Base-by-base conservation (phyloP, 2,329 filamentous ascomycete species). In the Cercospora sesami region DNA sequence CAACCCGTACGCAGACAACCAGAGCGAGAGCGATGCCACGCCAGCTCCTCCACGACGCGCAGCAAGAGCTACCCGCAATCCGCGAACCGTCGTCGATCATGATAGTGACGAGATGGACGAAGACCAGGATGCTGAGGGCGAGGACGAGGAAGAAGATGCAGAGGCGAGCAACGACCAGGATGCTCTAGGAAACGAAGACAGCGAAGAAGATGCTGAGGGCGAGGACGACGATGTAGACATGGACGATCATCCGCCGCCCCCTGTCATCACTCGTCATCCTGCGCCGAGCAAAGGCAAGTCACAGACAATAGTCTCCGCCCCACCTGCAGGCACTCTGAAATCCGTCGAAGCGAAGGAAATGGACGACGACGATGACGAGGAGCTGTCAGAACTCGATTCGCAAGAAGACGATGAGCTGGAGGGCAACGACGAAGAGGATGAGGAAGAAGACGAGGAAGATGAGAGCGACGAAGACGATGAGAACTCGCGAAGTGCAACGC, bases 401-500 rank as follows among this genome's bases (percentile, higher is more conserved):
- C 77, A 77, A 30, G 76, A 79, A n/a, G 78, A 78, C 14, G 64
- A 65, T 7, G 64, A 65, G 48, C 57, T 60, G 7, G 64, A 53
- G 78, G 80, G 63, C 61, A 83, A 80, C 3, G 82, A 83, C 42
- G 82, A 78, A 10, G 80, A 80, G 48, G 73, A 77, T 31, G 76
- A 75, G 7, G 75, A 77, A 59, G 74, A 76, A 8, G 80, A 80
- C 21, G 77, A 78, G 10, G 79, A 83, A 64, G 78, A 80, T n/a
- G 81, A 79, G 18, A 78, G 79, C 8, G 76, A 77, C 21, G 84
- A 85, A 10, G 85, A 86, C 73, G 82, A 84, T 26, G 81, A 80
- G 55, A 81, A 83, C 59, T 87, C 85, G 65, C 80, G 86, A 69
- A 83, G 81, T 59, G 85, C 85, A 48, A 89, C 88, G 0, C 87